These are phyloP conservation scores for Datura wrightii DNA, from an alignment of 257 asterid genomes.

Conservation along the genomic window DNA sequence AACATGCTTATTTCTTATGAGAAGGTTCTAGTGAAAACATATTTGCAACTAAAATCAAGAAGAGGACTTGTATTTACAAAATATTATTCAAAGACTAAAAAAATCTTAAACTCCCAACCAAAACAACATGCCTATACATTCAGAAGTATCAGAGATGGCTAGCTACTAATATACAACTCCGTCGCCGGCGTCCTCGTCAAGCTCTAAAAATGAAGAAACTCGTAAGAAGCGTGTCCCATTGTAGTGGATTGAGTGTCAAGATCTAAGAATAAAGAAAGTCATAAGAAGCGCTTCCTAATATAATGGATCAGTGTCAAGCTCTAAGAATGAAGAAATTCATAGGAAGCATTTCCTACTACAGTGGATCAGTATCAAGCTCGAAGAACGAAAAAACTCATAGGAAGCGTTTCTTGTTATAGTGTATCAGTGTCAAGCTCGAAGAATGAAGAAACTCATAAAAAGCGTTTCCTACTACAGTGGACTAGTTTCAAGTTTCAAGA, in stretches of 20 bases:
- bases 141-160: background rate
- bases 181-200: background rate
- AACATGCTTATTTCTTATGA: background rate
- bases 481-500: background rate
- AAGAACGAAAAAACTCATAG: background rate
- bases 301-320: background rate
- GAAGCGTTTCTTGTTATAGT: background rate
- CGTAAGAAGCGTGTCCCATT: background rate
- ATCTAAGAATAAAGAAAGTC: background rate
- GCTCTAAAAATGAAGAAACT: background rate
- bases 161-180: background rate
- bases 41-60: background rate
- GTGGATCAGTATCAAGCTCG: too few species aligned
- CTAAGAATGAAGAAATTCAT: background rate
- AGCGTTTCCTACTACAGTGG: background rate
- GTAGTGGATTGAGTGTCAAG: background rate
- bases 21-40: background rate
- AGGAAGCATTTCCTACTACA: too few species aligned
- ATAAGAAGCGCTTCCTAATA: background rate
- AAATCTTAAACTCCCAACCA: background rate
- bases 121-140: slow-evolving; percentile 5
- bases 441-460: background rate
- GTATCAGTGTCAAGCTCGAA: background rate
- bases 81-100: background rate
- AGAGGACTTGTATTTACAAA: background rate